phyloP scores from a whole-genome alignment of 345 rosid genomes.

The Lumnitzera littorea region DNA sequence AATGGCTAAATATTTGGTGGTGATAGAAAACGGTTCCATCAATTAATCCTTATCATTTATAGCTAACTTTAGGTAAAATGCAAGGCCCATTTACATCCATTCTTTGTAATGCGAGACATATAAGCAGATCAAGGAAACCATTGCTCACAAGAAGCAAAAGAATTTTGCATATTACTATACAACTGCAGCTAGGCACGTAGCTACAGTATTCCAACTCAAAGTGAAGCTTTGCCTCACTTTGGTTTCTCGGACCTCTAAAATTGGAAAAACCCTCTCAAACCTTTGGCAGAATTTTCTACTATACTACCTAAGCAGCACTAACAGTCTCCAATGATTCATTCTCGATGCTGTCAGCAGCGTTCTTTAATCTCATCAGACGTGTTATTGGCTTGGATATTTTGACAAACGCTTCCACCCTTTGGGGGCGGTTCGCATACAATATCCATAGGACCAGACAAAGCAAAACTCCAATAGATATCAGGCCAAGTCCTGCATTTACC shows the following conservation, averaged over 20 bases:
- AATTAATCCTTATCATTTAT: no score
- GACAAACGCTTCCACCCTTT: slow-evolving; percentile 96
- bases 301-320: slow-evolving; percentile 22
- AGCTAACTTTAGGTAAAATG: no score
- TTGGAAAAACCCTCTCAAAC: background rate
- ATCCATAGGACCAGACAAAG: slow-evolving; percentile 89
- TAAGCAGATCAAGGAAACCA: no score
- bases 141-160: no score
- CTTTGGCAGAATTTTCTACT: background rate
- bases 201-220: slow-evolving; percentile 20
- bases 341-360: slow-evolving; percentile 1
- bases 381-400: slow-evolving; percentile 25
- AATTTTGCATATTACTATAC: slow-evolving; percentile 1
- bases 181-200: slow-evolving; percentile 4
- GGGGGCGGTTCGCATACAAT: slow-evolving; percentile 95
- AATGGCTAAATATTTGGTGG: no score
- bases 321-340: background rate
- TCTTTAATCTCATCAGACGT: slow-evolving; percentile 7
- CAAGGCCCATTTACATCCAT: no score
- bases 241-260: slow-evolving; percentile 15
- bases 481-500: slow-evolving; percentile 76
- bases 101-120: no score
- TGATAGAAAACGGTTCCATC: no score
- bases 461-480: slow-evolving; percentile 80
- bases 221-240: slow-evolving; percentile 49